phyloP scores from a whole-genome alignment of 2,329 filamentous ascomycete species.

The Xylariales sp. region DNA sequence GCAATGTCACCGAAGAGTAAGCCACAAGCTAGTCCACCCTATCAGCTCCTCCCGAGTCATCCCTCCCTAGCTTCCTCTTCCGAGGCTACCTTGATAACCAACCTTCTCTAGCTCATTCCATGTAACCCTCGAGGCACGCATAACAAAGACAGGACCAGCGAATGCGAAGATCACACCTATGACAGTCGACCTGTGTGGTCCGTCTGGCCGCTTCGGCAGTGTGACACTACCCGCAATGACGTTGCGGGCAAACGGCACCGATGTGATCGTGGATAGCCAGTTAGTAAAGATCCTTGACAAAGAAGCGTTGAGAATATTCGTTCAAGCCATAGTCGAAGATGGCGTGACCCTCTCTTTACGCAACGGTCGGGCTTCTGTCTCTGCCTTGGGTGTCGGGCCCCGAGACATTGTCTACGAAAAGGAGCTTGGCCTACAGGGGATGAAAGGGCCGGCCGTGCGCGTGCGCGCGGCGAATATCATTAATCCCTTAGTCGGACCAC shows the following conservation, averaged over 20 bases:
- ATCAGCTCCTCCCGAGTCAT: not conserved
- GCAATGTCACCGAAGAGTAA: conserved; percentile 47
- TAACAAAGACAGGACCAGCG: conserved; percentile 41
- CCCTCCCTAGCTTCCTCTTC: not conserved
- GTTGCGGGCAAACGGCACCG: conserved; percentile 36
- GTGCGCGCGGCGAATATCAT: conserved; percentile 23
- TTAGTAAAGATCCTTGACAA: conserved; percentile 42
- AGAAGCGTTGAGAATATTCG: conserved; percentile 42
- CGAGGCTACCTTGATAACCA: conserved; percentile 8
- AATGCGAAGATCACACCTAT: conserved; percentile 29
- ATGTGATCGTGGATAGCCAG: conserved; percentile 40
- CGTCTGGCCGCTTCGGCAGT: conserved; percentile 41
- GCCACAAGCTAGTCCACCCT: conserved; percentile 30
- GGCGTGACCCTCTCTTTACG: conserved; percentile 38
- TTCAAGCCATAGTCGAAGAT: conserved; percentile 38
- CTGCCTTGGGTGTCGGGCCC: conserved; percentile 40
- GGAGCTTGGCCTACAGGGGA: conserved; percentile 40
- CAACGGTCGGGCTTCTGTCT: conserved; percentile 41
- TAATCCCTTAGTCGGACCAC: not conserved
- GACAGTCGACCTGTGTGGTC: conserved; percentile 33
- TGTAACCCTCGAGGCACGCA: conserved; percentile 43
- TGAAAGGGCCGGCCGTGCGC: conserved; percentile 39
- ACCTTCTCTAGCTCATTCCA: conserved; percentile 40
- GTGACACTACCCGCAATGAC: conserved; percentile 42
- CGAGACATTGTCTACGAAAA: conserved; percentile 42